These are phyloP conservation scores for Chloranthus sessilifolius DNA, from an alignment of 164 flowering plant species.

Conservation along the genomic window DNA sequence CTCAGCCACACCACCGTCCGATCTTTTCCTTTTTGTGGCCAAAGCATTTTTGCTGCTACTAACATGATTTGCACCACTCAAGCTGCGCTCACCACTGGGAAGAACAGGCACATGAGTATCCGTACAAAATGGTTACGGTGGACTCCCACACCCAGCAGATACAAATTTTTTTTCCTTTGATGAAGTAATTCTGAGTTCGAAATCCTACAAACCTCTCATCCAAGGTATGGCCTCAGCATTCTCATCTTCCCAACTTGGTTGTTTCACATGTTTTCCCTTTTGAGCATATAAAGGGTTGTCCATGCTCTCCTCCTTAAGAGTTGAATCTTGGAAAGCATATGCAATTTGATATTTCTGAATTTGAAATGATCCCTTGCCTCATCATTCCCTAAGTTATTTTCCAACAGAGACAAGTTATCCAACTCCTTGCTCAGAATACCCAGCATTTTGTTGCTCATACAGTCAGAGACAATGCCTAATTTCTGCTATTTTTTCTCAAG, in stretches of 20 bases:
- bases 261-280: constrained; percentile 4
- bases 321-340: constrained; percentile 6
- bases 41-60: constrained; percentile 27
- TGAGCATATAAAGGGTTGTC: neutral
- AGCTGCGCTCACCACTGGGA: constrained; percentile 17
- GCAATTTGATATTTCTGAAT: constrained; percentile 21
- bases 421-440: neutral
- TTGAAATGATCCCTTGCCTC: constrained; percentile 21
- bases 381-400: neutral
- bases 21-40: constrained; percentile 46
- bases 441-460: constrained; percentile 8
- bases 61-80: constrained; percentile 24
- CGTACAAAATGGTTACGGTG: constrained; percentile 21
- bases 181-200: constrained; percentile 37
- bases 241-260: constrained; percentile 39
- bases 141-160: constrained; percentile 21
- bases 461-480: neutral
- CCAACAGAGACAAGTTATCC: neutral
- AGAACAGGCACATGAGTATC: constrained; percentile 20
- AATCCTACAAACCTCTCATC: constrained; percentile 79
- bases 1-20: constrained; percentile 39
- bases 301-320: neutral
- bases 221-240: constrained; percentile 66
- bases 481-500: constrained; percentile 1
- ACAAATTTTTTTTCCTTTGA: constrained; percentile 19